phyloP scores from a whole-genome alignment of 495 filamentous ascomycete genomes.

The Bathelium albidoporum region DNA sequence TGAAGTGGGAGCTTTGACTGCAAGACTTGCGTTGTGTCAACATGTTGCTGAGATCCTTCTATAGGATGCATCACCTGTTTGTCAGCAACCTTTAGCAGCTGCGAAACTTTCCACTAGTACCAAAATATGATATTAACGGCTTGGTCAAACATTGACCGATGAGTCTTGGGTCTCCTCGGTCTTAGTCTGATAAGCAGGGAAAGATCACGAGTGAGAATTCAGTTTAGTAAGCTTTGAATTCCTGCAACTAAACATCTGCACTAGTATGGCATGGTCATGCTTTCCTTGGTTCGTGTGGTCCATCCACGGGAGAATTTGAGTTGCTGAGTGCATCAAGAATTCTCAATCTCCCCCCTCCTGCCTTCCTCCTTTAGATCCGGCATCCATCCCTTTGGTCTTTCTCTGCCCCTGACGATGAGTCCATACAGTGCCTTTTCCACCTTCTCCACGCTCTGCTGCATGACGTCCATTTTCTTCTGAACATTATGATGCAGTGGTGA shows the following conservation, averaged over 20 bases:
- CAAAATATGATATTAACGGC: background rate
- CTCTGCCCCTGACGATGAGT: slow-evolving; percentile 71
- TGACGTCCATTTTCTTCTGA: slow-evolving; percentile 74
- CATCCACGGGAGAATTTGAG: slow-evolving; percentile 1
- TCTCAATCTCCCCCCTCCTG: slow-evolving; percentile 33
- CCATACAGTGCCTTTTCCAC: slow-evolving; percentile 86
- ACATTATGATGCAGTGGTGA: slow-evolving; percentile 34
- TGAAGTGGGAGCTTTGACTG: background rate
- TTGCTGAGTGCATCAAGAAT: slow-evolving; percentile 21
- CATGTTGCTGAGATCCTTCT: background rate
- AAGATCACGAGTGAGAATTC: no score
- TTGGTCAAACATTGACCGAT: no score
- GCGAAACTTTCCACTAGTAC: background rate
- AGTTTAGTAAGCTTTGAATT: no score
- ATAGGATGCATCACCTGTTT: background rate
- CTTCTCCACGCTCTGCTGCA: slow-evolving; percentile 82
- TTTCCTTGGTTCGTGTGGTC: background rate
- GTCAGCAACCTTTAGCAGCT: background rate
- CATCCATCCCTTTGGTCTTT: slow-evolving; percentile 86
- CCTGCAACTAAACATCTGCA: background rate
- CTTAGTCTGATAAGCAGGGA: no score
- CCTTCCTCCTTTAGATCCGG: slow-evolving; percentile 56
- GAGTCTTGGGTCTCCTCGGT: no score
- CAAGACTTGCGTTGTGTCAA: background rate
- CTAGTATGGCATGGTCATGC: background rate